Evolutionary conservation across 139 green algal genomes (phyloP).

Genomic region (Coelastrella sp.): DNA sequence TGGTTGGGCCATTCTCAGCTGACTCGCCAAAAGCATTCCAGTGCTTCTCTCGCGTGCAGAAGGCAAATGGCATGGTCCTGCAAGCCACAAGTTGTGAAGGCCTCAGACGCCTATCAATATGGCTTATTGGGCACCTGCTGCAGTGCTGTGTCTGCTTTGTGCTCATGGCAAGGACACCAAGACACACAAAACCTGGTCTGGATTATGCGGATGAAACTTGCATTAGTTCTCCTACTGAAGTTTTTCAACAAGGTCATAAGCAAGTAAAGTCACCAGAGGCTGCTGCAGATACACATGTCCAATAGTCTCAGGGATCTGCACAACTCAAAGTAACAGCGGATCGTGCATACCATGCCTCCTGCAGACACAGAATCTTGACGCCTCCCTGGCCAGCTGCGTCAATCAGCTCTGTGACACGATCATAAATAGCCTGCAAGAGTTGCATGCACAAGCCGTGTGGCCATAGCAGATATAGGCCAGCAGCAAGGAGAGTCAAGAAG

Average conservation of each 20-base stretch:
- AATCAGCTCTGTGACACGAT: constrained; percentile 73
- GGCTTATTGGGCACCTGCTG: too few species aligned
- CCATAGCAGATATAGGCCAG: not conserved
- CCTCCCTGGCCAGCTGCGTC: constrained; percentile 79
- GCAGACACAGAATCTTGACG: constrained; percentile 94
- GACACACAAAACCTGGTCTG: not conserved
- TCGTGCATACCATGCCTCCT: constrained; percentile 87
- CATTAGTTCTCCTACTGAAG: too few species aligned
- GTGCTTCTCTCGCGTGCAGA: constrained; percentile 94
- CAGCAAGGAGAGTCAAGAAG: not conserved
- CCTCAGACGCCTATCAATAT: too few species aligned
- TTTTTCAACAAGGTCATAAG: too few species aligned
- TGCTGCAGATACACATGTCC: too few species aligned
- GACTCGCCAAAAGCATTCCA: constrained; percentile 97
- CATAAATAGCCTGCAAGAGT: constrained; percentile 66
- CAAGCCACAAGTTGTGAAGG: not conserved
- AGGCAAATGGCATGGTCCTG: constrained; percentile 94
- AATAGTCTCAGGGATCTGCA: not conserved
- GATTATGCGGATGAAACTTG: too few species aligned
- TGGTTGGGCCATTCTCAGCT: constrained; percentile 70
- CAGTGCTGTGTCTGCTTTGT: too few species aligned
- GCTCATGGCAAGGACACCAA: not conserved
- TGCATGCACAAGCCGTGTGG: not conserved
- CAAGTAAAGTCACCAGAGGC: too few species aligned
- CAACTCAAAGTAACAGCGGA: not conserved